A percentile compares a stretch with the other conserved stretches of the same genome.
Conservation (phyloP, 495 filamentous ascomycete genomes). For the Rhizodiscina lignyota region DNA sequence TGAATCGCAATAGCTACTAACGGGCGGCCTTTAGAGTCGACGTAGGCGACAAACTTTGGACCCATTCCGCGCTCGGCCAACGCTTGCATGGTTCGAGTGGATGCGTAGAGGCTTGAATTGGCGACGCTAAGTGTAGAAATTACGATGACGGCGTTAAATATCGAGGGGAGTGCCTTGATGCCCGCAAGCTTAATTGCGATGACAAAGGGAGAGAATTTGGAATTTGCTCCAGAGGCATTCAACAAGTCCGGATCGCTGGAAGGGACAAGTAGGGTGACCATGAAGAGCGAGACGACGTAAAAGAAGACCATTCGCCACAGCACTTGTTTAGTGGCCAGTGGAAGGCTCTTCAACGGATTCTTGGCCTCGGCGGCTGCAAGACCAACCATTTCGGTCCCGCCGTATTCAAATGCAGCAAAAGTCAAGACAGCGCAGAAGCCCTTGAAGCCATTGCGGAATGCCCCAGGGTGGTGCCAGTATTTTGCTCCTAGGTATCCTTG, state of each 20-base stretch:
- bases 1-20: constrained; percentile 28
- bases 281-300: constrained; percentile 56
- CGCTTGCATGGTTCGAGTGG: constrained; percentile 19
- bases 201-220: constrained; percentile 57
- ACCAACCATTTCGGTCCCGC: constrained; percentile 37
- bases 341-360: constrained; percentile 27
- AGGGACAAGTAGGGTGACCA: constrained; percentile 58
- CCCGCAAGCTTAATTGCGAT: constrained; percentile 51
- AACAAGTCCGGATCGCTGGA: constrained; percentile 30
- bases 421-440: constrained; percentile 52
- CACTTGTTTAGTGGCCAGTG: constrained; percentile 15
- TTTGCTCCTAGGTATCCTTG: constrained; percentile 25
- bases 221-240: constrained; percentile 28
- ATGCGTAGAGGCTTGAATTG: constrained; percentile 19
- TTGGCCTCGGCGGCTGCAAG: constrained; percentile 30
- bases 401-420: constrained; percentile 49
- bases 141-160: constrained; percentile 62
- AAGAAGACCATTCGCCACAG: constrained; percentile 38
- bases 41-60: constrained; percentile 39
- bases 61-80: constrained; percentile 24
- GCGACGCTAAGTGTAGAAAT: constrained; percentile 41
- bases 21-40: constrained; percentile 42
- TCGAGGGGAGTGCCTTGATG: constrained; percentile 45
- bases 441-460: constrained; percentile 52
- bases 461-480: constrained; percentile 37